These are phyloP conservation scores for Fraxinus albicans DNA, from an alignment of 305 asterid genomes.

Conservation along the genomic window DNA sequence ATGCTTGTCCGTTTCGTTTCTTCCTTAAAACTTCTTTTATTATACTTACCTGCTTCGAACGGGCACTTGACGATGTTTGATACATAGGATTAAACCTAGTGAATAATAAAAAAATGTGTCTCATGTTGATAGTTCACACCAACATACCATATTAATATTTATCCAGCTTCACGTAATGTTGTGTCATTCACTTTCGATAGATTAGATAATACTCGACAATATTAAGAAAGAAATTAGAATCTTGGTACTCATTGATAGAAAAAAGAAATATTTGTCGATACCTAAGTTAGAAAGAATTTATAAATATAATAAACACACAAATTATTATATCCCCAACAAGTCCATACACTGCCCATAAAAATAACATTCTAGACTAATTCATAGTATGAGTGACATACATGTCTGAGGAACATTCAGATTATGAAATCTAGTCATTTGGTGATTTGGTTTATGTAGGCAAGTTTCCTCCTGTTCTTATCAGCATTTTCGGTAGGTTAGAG, in stretches of 20 bases:
- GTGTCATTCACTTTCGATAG: background rate
- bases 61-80: too few relatives aligned
- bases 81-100: too few relatives aligned
- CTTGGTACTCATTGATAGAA: too few relatives aligned
- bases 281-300: background rate
- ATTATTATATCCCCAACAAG: background rate
- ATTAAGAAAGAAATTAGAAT: background rate
- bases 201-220: background rate
- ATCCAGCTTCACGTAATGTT: background rate
- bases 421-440: too few relatives aligned
- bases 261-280: background rate
- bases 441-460: too few relatives aligned
- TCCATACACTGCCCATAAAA: too few relatives aligned
- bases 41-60: background rate
- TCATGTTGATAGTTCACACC: background rate
- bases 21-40: background rate
- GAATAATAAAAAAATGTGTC: too few relatives aligned
- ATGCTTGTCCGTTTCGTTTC: conserved; percentile 10
- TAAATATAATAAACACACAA: background rate
- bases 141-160: background rate
- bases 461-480: too few relatives aligned
- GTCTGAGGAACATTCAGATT: too few relatives aligned
- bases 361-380: too few relatives aligned
- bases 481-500: too few relatives aligned
- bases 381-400: too few relatives aligned